A percentile compares a stretch with the other conserved stretches of the same genome.
These are phyloP conservation scores for Daldinia sp. DNA, from an alignment of 2,329 filamentous ascomycete genomes.

Conservation along the genomic window DNA sequence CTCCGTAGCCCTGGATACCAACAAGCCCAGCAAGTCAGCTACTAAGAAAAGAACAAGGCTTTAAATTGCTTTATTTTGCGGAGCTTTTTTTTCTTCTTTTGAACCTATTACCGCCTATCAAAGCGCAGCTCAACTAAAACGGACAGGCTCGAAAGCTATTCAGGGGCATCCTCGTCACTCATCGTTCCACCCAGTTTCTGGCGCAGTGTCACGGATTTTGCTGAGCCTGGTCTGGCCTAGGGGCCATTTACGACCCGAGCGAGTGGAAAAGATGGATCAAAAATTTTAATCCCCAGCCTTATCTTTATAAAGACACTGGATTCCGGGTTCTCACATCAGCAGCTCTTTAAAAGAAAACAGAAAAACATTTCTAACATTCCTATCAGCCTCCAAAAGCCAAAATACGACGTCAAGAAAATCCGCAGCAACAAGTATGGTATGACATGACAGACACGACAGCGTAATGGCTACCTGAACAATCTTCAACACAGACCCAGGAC, in stretches of 20 bases:
- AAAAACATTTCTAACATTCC: not conserved
- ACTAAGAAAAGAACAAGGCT: constrained; percentile 38
- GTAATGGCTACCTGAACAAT: not conserved
- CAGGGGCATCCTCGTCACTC: constrained; percentile 38
- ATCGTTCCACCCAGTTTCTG: constrained; percentile 30
- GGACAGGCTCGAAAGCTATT: constrained; percentile 33
- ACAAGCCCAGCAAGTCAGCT: constrained; percentile 31
- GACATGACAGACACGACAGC: constrained; percentile 9
- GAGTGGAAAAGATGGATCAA: constrained; percentile 35
- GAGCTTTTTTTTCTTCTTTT: constrained; percentile 32
- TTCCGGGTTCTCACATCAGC: constrained; percentile 18
- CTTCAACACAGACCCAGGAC: not conserved
- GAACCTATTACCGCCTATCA: constrained; percentile 29
- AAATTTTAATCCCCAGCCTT: constrained; percentile 22
- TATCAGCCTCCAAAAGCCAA: not conserved
- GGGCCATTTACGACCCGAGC: constrained; percentile 36
- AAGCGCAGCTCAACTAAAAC: constrained; percentile 35
- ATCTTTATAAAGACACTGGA: constrained; percentile 2
- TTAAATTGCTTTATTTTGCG: constrained; percentile 45
- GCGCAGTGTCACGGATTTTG: constrained; percentile 29
- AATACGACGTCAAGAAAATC: not conserved
- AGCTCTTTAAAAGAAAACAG: constrained; percentile 7
- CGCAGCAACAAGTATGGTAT: constrained; percentile 7
- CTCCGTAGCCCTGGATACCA: constrained; percentile 27
- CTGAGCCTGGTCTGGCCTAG: constrained; percentile 33